Base-by-base conservation (phyloP, 2,329 filamentous ascomycete genomes). In the Trichophyton rubrum region DNA sequence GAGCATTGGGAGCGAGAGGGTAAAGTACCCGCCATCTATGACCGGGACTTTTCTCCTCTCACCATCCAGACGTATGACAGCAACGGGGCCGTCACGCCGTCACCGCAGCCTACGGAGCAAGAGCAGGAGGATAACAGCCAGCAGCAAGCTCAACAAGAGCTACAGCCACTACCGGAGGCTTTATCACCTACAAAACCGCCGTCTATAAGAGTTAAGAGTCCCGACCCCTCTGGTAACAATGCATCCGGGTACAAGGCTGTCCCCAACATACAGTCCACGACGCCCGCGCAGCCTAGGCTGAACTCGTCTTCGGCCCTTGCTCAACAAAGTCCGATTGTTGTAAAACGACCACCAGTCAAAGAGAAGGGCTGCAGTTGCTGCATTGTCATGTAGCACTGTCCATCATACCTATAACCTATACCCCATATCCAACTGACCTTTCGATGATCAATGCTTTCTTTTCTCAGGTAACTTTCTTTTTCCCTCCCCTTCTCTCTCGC, bases 1-100 rank as follows among this genome's bases (percentile, higher is more conserved):
- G 90, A 96, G 73, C 89, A 92, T 72, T 96, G 90, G 91, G 90
- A 95, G 74, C 88, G 85, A 67, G 89, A 96, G 72, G 91, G 91
- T 64, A 90, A 89, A 65, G 88, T 89, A 64, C 90, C 90, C 2
- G 89, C 84, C 62, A 80, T 87, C 27, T 96, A 96, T 71, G 91
- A 96, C 74, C 88, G 85, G 64, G 86, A 95, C 62, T 93, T 96
- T 75, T 85, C 88, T 17, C 86, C 91, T 4, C 77, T 97, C 64
- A 93, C 74, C 41, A 71, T 78, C 35, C 70, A 73, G 13, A 67
- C 71, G 2, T 69, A 75, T 35, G 71, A 73, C 15, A 66, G 67
- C n/a, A 64, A 64, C 9, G 49, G 49, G 11, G 49, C 49, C 6
- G 24, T 53, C 24, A 53, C 27, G 13, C 49, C 49, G 8, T 67